These are phyloP conservation scores for Leccinum subtestaceum DNA, from an alignment of 768 basidiomycete species.

Conservation along the genomic window DNA sequence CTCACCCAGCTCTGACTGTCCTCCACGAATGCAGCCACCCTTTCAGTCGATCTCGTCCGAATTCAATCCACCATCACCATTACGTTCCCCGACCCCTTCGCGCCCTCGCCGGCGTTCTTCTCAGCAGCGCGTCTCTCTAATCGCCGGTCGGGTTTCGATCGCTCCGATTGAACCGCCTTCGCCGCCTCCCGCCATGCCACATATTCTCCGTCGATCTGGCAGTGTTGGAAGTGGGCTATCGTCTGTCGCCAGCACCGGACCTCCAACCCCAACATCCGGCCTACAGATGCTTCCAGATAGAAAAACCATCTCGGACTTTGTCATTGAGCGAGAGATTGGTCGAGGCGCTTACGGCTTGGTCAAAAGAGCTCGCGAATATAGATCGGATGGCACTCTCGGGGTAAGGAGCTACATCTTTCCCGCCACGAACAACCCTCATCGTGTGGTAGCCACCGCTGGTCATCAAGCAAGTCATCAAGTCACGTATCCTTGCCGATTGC, in stretches of 20 bases:
- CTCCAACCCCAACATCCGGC: conserved; percentile 55
- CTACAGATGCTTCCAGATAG: conserved; percentile 42
- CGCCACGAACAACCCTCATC: conserved; percentile 6
- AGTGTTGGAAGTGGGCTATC: conserved; percentile 66
- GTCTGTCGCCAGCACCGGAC: conserved; percentile 53
- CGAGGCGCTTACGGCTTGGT: conserved; percentile 95
- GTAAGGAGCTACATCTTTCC: conserved; percentile 47
- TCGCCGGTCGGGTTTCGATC: conserved; percentile 79
- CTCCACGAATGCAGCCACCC: conserved; percentile 28
- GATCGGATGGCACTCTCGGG: conserved; percentile 72
- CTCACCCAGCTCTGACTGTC: conserved; percentile 30
- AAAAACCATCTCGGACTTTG: conserved; percentile 80
- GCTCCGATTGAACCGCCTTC: conserved; percentile 74
- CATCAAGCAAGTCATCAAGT: conserved; percentile 98
- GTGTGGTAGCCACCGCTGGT: conserved; percentile 72
- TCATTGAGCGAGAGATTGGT: conserved; percentile 85
- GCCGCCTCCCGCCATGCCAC: conserved; percentile 56
- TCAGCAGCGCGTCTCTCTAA: conserved; percentile 79
- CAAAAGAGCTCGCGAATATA: conserved; percentile 81
- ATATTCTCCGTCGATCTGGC: conserved; percentile 59
- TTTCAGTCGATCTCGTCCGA: conserved; percentile 20
- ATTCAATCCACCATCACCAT: conserved; percentile 29
- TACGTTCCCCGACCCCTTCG: conserved; percentile 54
- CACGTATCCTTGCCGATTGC: conserved; percentile 96
- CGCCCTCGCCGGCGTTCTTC: conserved; percentile 76